These are phyloP conservation scores for Cicer pinnatifidum DNA, from an alignment of 306 rosid species.

Conservation along the genomic window DNA sequence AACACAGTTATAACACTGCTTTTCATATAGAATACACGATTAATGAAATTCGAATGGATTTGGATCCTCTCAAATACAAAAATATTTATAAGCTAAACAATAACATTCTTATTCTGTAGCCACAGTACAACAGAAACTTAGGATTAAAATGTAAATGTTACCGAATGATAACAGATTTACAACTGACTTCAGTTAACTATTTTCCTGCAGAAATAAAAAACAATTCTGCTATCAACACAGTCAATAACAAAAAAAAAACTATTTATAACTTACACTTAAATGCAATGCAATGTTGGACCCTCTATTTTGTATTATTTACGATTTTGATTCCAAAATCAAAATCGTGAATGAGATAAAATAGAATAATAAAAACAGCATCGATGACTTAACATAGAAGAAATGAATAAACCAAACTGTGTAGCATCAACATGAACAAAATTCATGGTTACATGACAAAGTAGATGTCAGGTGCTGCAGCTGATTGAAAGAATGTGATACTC, in stretches of 20 bases:
- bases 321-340: background rate
- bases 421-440: slow-evolving; percentile 28
- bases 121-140: background rate
- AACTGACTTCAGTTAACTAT: background rate
- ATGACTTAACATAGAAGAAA: too few species aligned
- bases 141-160: background rate
- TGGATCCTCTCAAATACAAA: too few species aligned
- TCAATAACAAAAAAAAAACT: background rate
- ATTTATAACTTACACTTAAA: background rate
- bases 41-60: too few species aligned
- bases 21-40: too few species aligned
- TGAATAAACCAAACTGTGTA: background rate
- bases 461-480: slow-evolving; percentile 31
- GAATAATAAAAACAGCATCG: background rate
- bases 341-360: background rate
- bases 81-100: background rate
- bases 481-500: slow-evolving; percentile 51
- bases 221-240: background rate
- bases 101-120: background rate
- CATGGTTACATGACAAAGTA: slow-evolving; percentile 46
- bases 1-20: too few species aligned
- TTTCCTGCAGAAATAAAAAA: background rate
- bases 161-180: background rate
- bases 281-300: background rate
- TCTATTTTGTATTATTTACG: background rate